Evolutionary conservation across 441 rosid species (phyloP).

Genomic region (Erodium moschatum): DNA sequence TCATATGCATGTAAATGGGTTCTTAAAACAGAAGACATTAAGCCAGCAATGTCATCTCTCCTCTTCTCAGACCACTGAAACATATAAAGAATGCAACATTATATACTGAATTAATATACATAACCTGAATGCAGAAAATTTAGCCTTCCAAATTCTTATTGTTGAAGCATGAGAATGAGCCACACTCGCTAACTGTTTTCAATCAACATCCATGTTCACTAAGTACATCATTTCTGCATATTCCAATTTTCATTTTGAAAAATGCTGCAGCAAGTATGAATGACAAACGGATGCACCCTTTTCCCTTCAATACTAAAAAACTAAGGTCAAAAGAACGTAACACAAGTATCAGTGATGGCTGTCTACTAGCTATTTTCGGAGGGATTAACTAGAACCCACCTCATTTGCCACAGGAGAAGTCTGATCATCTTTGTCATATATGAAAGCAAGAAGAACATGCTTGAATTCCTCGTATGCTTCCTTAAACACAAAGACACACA

Average conservation of each 20-base stretch:
- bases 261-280: not conserved
- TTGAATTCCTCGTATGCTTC: conserved; percentile 98
- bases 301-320: not conserved
- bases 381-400: conserved; percentile 36
- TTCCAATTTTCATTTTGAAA: not conserved
- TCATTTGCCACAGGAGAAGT: conserved; percentile 81
- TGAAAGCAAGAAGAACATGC: conserved; percentile 84
- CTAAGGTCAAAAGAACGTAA: not conserved
- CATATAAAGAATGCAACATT: conserved; percentile 16
- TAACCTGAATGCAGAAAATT: not conserved
- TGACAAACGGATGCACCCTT: not conserved
- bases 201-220: not conserved
- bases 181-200: conserved; percentile 1
- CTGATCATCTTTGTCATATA: conserved; percentile 69
- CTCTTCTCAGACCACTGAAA: conserved; percentile 84
- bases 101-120: conserved; percentile 8
- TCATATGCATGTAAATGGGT: conserved; percentile 81
- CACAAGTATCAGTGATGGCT: not conserved
- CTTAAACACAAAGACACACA: conserved; percentile 39
- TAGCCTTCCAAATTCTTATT: not conserved
- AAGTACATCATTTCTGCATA: not conserved
- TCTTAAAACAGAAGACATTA: conserved; percentile 74
- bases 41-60: conserved; percentile 83
- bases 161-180: not conserved
- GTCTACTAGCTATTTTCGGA: not conserved